Percentiles rank a stretch among this genome's conserved stretches.
Conservation (phyloP, 2,329 filamentous ascomycete species). For the Pseudocercospora crystallina region DNA sequence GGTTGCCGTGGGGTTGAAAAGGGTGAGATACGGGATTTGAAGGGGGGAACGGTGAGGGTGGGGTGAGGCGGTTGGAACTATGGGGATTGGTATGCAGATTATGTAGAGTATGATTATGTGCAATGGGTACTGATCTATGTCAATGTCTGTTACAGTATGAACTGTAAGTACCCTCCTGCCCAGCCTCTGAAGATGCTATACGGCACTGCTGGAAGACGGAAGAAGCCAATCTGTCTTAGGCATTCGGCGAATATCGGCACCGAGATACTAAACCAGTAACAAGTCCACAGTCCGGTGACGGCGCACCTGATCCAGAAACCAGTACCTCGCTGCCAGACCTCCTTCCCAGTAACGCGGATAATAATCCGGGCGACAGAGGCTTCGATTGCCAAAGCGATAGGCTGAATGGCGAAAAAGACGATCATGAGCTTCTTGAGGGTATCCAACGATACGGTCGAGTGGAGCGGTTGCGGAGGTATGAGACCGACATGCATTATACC, state of each 20-base stretch:
- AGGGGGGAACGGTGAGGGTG: too few relatives aligned
- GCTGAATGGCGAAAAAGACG: slow-evolving; percentile 3
- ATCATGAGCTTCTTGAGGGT: slow-evolving; percentile 1
- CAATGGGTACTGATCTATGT: too few relatives aligned
- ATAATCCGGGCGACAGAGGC: not conserved
- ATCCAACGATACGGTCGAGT: too few relatives aligned
- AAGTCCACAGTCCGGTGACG: not conserved
- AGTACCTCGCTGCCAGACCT: not conserved
- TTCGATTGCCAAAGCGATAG: not conserved
- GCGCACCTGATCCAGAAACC: not conserved
- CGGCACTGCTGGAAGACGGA: slow-evolving; percentile 1
- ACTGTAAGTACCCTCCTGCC: too few relatives aligned
- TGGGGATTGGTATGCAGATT: too few relatives aligned
- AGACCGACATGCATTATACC: slow-evolving; percentile 1
- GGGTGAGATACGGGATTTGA: too few relatives aligned
- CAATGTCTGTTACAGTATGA: too few relatives aligned
- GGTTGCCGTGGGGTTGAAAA: too few relatives aligned
- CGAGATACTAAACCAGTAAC: not conserved
- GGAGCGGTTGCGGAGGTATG: too few relatives aligned
- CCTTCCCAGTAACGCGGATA: not conserved
- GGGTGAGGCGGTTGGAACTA: too few relatives aligned
- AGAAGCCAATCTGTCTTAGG: slow-evolving; percentile 1
- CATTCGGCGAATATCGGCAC: not conserved
- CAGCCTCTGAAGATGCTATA: not conserved
- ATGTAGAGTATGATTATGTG: too few relatives aligned